A percentile compares a stretch with the other conserved stretches of the same genome.
phyloP scores from a whole-genome alignment of 768 basidiomycete species.

The Pleurotus ostreatus region DNA sequence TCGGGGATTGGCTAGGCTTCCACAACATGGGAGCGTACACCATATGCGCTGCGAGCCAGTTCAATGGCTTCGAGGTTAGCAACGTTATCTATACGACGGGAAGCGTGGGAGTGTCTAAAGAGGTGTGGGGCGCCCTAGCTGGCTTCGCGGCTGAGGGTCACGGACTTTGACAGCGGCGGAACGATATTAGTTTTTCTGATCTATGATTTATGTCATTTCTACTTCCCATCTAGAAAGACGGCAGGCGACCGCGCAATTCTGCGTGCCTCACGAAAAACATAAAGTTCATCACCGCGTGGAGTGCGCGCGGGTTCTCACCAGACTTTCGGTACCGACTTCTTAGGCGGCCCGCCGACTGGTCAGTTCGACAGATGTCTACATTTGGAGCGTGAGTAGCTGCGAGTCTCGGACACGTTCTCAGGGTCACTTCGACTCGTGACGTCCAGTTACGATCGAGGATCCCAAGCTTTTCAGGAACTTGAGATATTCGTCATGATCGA shows the following conservation, averaged over 20 bases:
- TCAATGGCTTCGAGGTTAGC: slow-evolving; percentile 87
- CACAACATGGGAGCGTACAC: slow-evolving; percentile 99
- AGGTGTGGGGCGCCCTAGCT: slow-evolving; percentile 48
- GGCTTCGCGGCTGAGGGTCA: slow-evolving; percentile 42
- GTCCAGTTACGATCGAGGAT: slow-evolving; percentile 29
- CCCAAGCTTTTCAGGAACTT: slow-evolving; percentile 26
- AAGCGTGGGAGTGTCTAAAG: slow-evolving; percentile 37
- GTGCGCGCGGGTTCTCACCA: slow-evolving; percentile 6
- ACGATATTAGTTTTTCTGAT: slow-evolving; percentile 10
- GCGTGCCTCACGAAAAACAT: not conserved
- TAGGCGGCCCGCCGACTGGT: slow-evolving; percentile 20
- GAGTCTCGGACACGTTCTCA: slow-evolving; percentile 29
- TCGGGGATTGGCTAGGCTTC: slow-evolving; percentile 99
- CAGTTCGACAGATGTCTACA: slow-evolving; percentile 9
- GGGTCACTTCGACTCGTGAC: slow-evolving; percentile 26
- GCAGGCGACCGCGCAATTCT: slow-evolving; percentile 5
- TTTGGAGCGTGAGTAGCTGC: slow-evolving; percentile 23
- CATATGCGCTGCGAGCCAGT: slow-evolving; percentile 93
- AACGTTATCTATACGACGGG: slow-evolving; percentile 78
- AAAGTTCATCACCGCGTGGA: slow-evolving; percentile 26
- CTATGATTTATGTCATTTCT: slow-evolving; percentile 5
- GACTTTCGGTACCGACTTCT: slow-evolving; percentile 30
- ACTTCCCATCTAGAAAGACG: not conserved
- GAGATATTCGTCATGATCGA: slow-evolving; percentile 32
- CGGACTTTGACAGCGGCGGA: slow-evolving; percentile 24